These are phyloP conservation scores for Aspergillus latus DNA, from an alignment of 2,329 filamentous ascomycete species.

Conservation along the genomic window DNA sequence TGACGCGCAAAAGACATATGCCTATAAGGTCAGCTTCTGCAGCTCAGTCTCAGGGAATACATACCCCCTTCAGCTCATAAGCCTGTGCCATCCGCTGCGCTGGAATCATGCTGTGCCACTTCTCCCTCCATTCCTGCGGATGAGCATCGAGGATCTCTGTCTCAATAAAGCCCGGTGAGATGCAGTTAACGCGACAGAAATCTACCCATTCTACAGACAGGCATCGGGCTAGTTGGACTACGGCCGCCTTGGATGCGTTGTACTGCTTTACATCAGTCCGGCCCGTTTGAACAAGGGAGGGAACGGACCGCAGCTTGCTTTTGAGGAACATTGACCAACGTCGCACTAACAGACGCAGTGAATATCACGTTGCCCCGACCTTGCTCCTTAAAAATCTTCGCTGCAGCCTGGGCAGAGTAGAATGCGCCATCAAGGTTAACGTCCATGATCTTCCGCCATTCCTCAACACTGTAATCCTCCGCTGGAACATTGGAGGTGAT, in stretches of 20 bases:
- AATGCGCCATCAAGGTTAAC: conserved; percentile 42
- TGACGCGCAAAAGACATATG: conserved; percentile 38
- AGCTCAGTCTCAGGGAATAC: neutral
- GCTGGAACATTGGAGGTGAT: conserved; percentile 27
- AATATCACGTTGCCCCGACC: conserved; percentile 38
- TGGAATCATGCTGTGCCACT: conserved; percentile 43
- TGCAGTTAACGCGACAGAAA: conserved; percentile 40
- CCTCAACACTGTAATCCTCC: conserved; percentile 38
- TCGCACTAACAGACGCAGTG: conserved; percentile 38
- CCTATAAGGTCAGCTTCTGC: neutral
- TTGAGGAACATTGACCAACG: conserved; percentile 40
- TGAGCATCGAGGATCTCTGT: conserved; percentile 27
- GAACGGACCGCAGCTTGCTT: conserved; percentile 31
- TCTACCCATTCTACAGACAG: conserved; percentile 35
- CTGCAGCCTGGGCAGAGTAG: conserved; percentile 39
- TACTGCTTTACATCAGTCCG: neutral
- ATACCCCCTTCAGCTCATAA: conserved; percentile 40
- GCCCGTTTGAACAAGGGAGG: no score
- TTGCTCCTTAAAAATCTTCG: conserved; percentile 35
- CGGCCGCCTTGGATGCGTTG: neutral
- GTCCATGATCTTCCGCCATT: conserved; percentile 41
- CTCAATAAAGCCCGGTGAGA: conserved; percentile 14
- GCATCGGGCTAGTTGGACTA: neutral
- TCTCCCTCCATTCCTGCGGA: conserved; percentile 31
- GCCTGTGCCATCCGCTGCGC: conserved; percentile 15